Base-by-base conservation (phyloP, 371 early-diverging fungal genomes). In the Mucor racemosus region DNA sequence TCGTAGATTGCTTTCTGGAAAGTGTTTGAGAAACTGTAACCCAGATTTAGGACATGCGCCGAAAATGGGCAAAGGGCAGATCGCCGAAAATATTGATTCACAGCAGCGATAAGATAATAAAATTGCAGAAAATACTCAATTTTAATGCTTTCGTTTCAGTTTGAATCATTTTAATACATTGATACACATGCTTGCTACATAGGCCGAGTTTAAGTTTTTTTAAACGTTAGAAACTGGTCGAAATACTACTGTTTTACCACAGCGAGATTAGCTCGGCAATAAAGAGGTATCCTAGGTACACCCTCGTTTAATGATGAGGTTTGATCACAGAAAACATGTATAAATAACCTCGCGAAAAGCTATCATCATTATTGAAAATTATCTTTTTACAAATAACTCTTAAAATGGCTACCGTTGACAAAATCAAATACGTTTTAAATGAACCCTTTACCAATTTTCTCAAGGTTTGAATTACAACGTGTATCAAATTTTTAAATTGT, bases 321-420 rank as follows among this genome's bases (percentile, higher is more conserved):
- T 50, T 50, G 50, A 26, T 11, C 50, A 26, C 19, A 21, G 8
- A 50, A 38, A 26, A 11, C 8, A 50, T 17, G 50, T 26, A 50
- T 50, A 50, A 50, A 50, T 50, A 50, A 5, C 26, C 6, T 6
- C 44, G 44, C 17, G 17, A 17, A 17, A 17, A 19, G n/a, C 50
- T 10, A 10, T 11, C 50, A 50, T 48, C 19, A 1, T 26, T 26
- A 26, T 26, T 26, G 26, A 26, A 26, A 26, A 26, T n/a, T 42
- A 5, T 44, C 44, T 44, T 21, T 10, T 50, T 21, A 19, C 10
- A 17, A 26, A 21, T 4, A 39, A 41, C 39, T 46, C 38, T 9
- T 1, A 36, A n/a, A 19, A 64, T 64, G 64, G 35, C 44, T 15
- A 55, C 56, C 34, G 57, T 56, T 17, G 53, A 50, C 40, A 64